A percentile compares a stretch with the other conserved stretches of the same genome.
phyloP scores from a whole-genome alignment of 73 alveolate species.

The Paramecium octaurelia region DNA sequence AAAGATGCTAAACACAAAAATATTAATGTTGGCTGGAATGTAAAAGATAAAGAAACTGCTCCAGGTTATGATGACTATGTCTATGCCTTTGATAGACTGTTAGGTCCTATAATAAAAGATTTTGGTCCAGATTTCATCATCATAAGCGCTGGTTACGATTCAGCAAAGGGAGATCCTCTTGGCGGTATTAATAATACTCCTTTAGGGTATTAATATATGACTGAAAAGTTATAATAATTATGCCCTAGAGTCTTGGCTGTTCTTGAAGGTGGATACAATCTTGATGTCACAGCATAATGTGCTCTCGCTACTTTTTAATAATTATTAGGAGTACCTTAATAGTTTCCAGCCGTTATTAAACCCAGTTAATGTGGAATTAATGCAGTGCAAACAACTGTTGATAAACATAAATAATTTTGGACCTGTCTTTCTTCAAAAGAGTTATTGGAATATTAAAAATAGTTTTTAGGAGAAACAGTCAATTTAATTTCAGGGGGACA shows the following conservation, averaged over 20 bases:
- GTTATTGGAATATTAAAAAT: background rate
- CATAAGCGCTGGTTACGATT: slow-evolving; percentile 98
- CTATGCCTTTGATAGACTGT: slow-evolving; percentile 84
- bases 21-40: slow-evolving; percentile 64
- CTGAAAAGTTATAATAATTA: slow-evolving; percentile 16
- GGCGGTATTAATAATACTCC: slow-evolving; percentile 94
- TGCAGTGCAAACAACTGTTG: background rate
- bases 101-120: slow-evolving; percentile 83
- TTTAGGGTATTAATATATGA: slow-evolving; percentile 66
- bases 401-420: slow-evolving; percentile 50
- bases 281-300: slow-evolving; percentile 27
- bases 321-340: slow-evolving; percentile 31
- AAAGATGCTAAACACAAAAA: slow-evolving; percentile 85
- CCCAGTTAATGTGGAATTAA: background rate
- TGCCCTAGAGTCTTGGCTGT: slow-evolving; percentile 31
- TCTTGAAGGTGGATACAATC: slow-evolving; percentile 58
- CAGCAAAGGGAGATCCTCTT: slow-evolving; percentile 95
- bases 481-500: background rate
- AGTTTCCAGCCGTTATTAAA: background rate
- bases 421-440: background rate
- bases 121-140: slow-evolving; percentile 94
- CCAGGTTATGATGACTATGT: slow-evolving; percentile 93
- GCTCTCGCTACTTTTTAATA: slow-evolving; percentile 34
- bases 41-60: slow-evolving; percentile 61
- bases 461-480: background rate